Base-by-base conservation (phyloP, 2,329 filamentous ascomycete species). In the Tolypocladium ophioglossoides region DNA sequence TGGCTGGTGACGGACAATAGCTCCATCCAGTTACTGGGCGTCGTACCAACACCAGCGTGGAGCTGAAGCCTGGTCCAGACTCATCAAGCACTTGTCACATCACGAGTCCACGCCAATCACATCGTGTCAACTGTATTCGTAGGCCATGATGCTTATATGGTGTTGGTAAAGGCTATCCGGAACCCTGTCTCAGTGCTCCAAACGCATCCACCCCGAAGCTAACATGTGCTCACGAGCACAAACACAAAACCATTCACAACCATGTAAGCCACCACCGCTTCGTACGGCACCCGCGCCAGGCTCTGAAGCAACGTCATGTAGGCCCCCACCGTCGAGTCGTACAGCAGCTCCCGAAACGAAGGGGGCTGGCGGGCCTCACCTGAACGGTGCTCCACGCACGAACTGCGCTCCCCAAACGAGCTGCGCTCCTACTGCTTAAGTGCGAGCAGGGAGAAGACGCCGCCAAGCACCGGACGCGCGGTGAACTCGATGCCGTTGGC, bases 381-480 rank as follows among this genome's bases (percentile, higher is more conserved):
- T n/a, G n/a, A n/a, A n/a, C n/a, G n/a, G n/a, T n/a, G n/a, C n/a
- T n/a, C n/a, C n/a, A n/a, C n/a, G n/a, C n/a, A n/a, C n/a, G n/a
- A n/a, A n/a, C n/a, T n/a, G 3, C 27, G 27, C 27, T 27, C 30
- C 30, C 30, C 30, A 7, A 7, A 9, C 30, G 30, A 5, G 30
- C 14, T 1, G 16, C 41, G 7, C 24, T n/a, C 32, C 52, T 51
- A 55, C 38, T 47, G 8, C 22, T 38, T 38, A 55, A 92, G 70
- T 27, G 87, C 86, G 67, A 95, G 71, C 62, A 91, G 79, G 2
- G 89, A 84, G 74, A 92, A 95, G 68, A 89, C 83, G 0, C 86
- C 89, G 3, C 90, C 90, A 46, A 87, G 78, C 1, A 95, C 90
- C 0, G 90, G 90, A 38, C 90, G 73, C 1, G 89, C 89, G 56